Conservation (phyloP, 176 grass and related monocot genomes). For the Oryza rufipogon region DNA sequence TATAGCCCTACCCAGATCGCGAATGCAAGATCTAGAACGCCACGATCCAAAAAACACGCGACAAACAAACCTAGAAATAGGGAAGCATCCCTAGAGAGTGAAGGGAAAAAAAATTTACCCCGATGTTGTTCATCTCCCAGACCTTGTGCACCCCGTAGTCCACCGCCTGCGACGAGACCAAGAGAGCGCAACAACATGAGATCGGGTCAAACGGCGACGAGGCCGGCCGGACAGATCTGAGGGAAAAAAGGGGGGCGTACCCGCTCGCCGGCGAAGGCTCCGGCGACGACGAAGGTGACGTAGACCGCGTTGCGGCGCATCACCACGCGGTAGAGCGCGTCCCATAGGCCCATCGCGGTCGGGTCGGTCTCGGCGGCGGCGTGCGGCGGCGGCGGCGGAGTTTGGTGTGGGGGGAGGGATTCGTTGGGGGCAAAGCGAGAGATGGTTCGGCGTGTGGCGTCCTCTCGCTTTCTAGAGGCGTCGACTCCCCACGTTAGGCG, state of each 20-base stretch:
- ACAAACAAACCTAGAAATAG: neutral
- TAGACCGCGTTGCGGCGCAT: conserved; percentile 93
- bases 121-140: conserved; percentile 81
- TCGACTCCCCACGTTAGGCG: neutral
- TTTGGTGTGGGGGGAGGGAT: neutral
- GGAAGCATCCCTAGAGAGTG: neutral
- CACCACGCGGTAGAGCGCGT: conserved; percentile 73
- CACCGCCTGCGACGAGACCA: conserved; percentile 57
- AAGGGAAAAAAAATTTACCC: conserved; percentile 48
- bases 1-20: neutral
- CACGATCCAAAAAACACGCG: neutral
- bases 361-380: conserved; percentile 1
- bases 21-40: conserved; percentile 14
- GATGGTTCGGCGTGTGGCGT: neutral
- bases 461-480: neutral
- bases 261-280: conserved; percentile 86
- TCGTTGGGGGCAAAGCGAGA: neutral
- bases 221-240: conserved; percentile 17
- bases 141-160: conserved; percentile 81
- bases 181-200: neutral
- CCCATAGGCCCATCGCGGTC: conserved; percentile 55
- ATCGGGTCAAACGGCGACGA: neutral
- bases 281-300: conserved; percentile 88
- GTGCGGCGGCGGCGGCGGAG: conserved; percentile 13
- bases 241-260: conserved; percentile 16